Evolutionary conservation across 73 alveolate species (phyloP).

Genomic region (Durusdinium trenchii): DNA sequence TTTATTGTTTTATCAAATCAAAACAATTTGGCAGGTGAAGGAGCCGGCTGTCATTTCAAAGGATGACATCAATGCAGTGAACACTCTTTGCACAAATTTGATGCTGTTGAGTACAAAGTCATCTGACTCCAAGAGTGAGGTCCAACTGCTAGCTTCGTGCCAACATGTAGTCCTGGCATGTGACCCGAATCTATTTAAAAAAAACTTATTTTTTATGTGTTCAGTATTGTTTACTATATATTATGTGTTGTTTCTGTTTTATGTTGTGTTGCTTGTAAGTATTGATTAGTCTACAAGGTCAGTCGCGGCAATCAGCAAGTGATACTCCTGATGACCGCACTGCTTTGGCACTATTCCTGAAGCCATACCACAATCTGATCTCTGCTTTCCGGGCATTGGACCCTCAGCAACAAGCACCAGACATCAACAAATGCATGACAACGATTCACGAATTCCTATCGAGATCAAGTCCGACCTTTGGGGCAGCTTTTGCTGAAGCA

Average conservation of each 20-base stretch:
- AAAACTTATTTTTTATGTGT: too few relatives aligned
- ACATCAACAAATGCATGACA: not conserved
- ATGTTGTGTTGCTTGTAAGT: not conserved
- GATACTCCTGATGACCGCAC: not conserved
- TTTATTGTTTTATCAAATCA: too few relatives aligned
- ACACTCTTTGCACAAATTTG: not conserved
- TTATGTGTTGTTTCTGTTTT: not conserved
- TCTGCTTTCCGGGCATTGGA: not conserved
- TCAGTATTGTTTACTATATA: too few relatives aligned
- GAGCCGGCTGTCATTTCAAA: not conserved
- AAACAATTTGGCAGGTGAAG: not conserved
- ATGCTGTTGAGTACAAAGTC: not conserved
- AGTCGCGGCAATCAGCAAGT: not conserved
- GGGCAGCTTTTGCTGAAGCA: not conserved
- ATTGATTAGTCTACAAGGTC: not conserved
- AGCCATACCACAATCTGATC: not conserved
- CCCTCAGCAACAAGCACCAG: not conserved
- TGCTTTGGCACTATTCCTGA: not conserved
- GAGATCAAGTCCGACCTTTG: not conserved
- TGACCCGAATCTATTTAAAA: too few relatives aligned
- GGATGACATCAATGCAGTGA: not conserved
- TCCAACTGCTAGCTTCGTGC: too few relatives aligned
- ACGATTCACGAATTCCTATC: not conserved
- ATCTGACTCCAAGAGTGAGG: too few relatives aligned
- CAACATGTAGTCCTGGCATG: too few relatives aligned